Evolutionary conservation across 2,329 filamentous ascomycete genomes (phyloP).

Genomic region (Fusarium temperatum): DNA sequence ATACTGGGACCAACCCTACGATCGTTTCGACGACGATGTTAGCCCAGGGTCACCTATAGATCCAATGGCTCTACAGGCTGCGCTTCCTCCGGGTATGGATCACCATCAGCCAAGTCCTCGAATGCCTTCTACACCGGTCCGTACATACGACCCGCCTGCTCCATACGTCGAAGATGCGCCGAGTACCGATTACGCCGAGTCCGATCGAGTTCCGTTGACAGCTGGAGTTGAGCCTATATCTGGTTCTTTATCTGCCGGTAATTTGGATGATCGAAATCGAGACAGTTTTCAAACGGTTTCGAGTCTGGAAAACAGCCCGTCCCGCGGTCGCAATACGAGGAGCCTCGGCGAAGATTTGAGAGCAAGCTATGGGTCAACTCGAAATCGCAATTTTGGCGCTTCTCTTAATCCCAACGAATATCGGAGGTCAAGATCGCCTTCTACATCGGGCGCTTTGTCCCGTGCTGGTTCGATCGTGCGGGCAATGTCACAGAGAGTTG

Average conservation of each 20-base stretch:
- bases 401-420: conserved; percentile 62
- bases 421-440: conserved; percentile 69
- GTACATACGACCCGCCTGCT: conserved; percentile 46
- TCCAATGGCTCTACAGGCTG: conserved; percentile 61
- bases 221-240: conserved; percentile 65
- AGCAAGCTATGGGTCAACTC: conserved; percentile 59
- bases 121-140: conserved; percentile 37
- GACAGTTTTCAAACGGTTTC: conserved; percentile 68
- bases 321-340: conserved; percentile 62
- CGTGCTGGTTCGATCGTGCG: conserved; percentile 80
- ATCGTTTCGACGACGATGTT: conserved; percentile 48
- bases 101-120: conserved; percentile 33
- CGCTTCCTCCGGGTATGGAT: conserved; percentile 62
- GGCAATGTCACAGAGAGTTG: conserved; percentile 94
- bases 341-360: conserved; percentile 65
- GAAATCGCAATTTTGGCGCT: conserved; percentile 66
- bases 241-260: conserved; percentile 55
- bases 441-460: conserved; percentile 70
- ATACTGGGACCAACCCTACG: conserved; percentile 63
- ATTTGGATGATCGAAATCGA: conserved; percentile 53
- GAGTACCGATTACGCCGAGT: conserved; percentile 57
- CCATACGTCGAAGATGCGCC: conserved; percentile 48
- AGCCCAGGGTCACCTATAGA: conserved; percentile 63
- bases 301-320: conserved; percentile 64
- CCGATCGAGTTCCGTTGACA: conserved; percentile 67